Evolutionary conservation across 1,139 yeast species (phyloP).

Genomic region (Pichia sp.): DNA sequence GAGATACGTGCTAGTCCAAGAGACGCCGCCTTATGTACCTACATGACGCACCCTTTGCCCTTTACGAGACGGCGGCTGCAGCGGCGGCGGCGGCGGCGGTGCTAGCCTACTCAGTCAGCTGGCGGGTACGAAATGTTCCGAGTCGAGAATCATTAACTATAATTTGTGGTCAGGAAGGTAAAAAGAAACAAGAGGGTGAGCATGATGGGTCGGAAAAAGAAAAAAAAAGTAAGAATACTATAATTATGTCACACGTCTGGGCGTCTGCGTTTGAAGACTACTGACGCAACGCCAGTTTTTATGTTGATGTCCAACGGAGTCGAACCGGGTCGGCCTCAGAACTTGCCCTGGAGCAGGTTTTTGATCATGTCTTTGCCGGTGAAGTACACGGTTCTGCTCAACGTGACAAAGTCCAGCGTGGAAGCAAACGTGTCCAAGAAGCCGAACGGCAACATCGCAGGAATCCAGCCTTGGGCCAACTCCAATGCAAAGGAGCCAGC

Average conservation of each 20-base stretch:
- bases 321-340: constrained; percentile 12
- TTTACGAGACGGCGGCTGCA: background rate
- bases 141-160: too few relatives aligned
- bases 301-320: too few relatives aligned
- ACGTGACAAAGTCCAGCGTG: constrained; percentile 71
- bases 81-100: background rate
- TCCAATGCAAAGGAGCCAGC: constrained; percentile 82
- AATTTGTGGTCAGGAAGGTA: too few relatives aligned
- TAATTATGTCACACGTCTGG: too few relatives aligned
- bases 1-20: too few relatives aligned
- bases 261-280: too few relatives aligned
- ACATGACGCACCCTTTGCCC: background rate
- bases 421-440: constrained; percentile 74
- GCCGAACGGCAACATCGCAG: constrained; percentile 96
- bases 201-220: too few relatives aligned
- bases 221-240: too few relatives aligned
- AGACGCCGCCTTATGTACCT: background rate
- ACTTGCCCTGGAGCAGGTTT: constrained; percentile 46
- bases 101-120: background rate
- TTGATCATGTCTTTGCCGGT: constrained; percentile 75
- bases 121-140: background rate
- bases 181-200: too few relatives aligned
- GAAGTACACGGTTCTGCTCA: constrained; percentile 61
- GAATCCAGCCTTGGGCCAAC: constrained; percentile 98
- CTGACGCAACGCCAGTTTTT: too few relatives aligned